Base-by-base conservation (phyloP, 179 eudicot genomes). In the Drosera spatulata region DNA sequence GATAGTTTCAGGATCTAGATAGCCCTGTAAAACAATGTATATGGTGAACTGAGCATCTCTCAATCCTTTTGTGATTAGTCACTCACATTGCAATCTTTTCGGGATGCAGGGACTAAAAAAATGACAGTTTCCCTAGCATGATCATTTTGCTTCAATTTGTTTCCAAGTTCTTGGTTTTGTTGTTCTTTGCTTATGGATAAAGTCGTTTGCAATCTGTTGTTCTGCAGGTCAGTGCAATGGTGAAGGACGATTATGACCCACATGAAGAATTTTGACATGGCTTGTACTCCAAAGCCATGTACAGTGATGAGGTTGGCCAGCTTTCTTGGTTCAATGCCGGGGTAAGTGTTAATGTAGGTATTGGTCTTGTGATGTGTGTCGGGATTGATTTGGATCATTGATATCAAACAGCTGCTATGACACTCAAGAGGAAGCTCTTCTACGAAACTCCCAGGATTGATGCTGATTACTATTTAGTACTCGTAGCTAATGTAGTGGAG, bases 261-360 rank as follows among this genome's bases (percentile, higher is more conserved):
- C 77, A 75, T 39, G 71, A 62, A 6, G 79, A 82, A 67, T 38
- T 62, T 33, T 69, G 71, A 45, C 61, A 63, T 60, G 61, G 60
- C 67, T 67, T 59, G 69, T 71, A 79, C 58, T 55, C 73, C 37
- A 83, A 81, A 50, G 81, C 76, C 7, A 73, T 76, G 72, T 73
- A 79, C 53, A 48, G 59, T 11, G 81, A 71, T 41, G 84, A 82
- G 55, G 86, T 76, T 59, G 86, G 86, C 7, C 77, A 82, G 53
- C 81, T 82, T 40, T 44, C 86, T 8, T 82, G 83, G 83, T 82
- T 82, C 69, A 82, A 82, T 60, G 86, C 86, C 7, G 86, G 83
- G 4, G 83, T 79, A 14, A 79, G 83, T 58, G 83, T 79, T 61
- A 80, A 80, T 53, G 83, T 79, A 1, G 83, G 83, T 3, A 76